Base-by-base conservation (phyloP, 495 filamentous ascomycete genomes). In the Talaromyces trachyspermus region DNA sequence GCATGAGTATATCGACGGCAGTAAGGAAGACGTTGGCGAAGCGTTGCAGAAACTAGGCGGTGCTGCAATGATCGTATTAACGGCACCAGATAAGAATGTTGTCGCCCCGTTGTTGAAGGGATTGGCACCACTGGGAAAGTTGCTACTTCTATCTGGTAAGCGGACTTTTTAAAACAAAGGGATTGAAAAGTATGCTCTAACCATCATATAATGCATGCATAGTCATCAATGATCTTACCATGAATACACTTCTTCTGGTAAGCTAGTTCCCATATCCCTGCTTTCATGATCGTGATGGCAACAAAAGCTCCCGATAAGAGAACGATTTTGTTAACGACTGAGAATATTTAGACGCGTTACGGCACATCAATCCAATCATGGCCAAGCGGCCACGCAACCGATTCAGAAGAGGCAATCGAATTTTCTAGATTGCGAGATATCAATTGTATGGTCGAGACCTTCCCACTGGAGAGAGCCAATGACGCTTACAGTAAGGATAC, bases 1-100 rank as follows among this genome's bases (percentile, higher is more conserved):
- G 0, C 80, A 77, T 53, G 75, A 80, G 41, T 86, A 85, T 61
- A 71, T 87, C 53, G 79, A 87, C 60, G 64, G 65, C 12, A 74
- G 68, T 52, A 73, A 72, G 42, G 67, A 69, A 18, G 75, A 84
- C 48, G 56, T 67, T 1, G 71, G 61, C 4, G 55, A 65, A 47
- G 70, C 64, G 14, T 63, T 87, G 22, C 61, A 74, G 59, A 66
- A 64, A 24, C 46, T 86, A 18, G 82, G 83, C 19, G 82, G 81
- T 6, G 84, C 83, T 2, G 61, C 72, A 1, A 53, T 84, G 45
- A 74, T 86, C 43, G 72, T 86, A 9, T 60, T 76, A 4, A 87
- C 83, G n/a, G 80, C 76, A 4, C 81, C 83, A 15, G 74, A 74
- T 40, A 65, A 73, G 0, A 62, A 75, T 44, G 57, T 71, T 12